These are phyloP conservation scores for Musa itinerans DNA, from an alignment of 176 grass and related monocot species.

Conservation along the genomic window DNA sequence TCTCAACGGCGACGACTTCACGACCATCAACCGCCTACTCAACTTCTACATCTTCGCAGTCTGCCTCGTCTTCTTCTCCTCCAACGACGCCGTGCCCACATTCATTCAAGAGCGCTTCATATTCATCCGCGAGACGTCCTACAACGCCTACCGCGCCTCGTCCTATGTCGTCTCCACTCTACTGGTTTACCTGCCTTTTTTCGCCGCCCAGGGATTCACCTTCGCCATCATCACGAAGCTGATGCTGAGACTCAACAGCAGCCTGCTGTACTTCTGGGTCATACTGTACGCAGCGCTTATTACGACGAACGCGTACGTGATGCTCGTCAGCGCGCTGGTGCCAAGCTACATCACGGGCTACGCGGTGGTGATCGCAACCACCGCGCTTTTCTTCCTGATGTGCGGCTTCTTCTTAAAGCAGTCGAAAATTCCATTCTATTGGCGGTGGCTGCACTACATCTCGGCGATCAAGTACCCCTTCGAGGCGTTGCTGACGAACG, in stretches of 20 bases:
- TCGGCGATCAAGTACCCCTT: constrained; percentile 91
- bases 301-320: constrained; percentile 71
- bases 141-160: constrained; percentile 79
- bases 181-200: constrained; percentile 55
- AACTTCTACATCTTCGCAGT: constrained; percentile 73
- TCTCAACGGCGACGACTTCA: constrained; percentile 23
- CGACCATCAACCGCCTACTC: constrained; percentile 50
- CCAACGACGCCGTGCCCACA: constrained; percentile 60
- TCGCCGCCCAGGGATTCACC: constrained; percentile 57
- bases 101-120: constrained; percentile 92
- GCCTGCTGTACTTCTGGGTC: constrained; percentile 52
- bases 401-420: constrained; percentile 78
- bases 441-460: constrained; percentile 81
- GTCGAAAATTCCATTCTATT: constrained; percentile 42
- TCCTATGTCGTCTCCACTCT: constrained; percentile 70
- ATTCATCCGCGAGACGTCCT: constrained; percentile 67
- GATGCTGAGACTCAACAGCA: constrained; percentile 44
- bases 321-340: constrained; percentile 67
- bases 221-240: constrained; percentile 64
- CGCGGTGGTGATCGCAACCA: constrained; percentile 58
- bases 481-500: constrained; percentile 64
- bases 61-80: constrained; percentile 78
- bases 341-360: constrained; percentile 65
- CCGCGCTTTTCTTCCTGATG: constrained; percentile 56
- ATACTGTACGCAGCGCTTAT: constrained; percentile 59